Percentiles rank a stretch among this genome's conserved stretches.
Evolutionary conservation across 306 rosid species (phyloP).

Genomic region (Gynostemma pentaphyllum): DNA sequence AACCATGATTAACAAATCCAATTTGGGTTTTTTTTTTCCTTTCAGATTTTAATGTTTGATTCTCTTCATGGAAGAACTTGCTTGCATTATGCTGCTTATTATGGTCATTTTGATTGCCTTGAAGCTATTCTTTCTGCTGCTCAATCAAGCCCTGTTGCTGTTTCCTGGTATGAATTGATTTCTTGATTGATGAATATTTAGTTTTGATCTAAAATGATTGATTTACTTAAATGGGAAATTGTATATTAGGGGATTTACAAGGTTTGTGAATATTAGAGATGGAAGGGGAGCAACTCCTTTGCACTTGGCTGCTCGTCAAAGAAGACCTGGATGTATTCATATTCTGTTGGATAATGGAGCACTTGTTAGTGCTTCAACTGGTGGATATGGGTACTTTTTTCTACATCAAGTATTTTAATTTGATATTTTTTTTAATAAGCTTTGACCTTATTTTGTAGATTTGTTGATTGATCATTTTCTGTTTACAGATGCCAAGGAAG

Average conservation of each 20-base stretch:
- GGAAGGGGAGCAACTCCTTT: constrained; percentile 86
- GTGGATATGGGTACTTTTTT: constrained; percentile 70
- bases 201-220: neutral
- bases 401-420: neutral
- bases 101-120: constrained; percentile 80
- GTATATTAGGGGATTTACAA: constrained; percentile 64
- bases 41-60: constrained; percentile 88
- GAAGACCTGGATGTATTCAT: constrained; percentile 70
- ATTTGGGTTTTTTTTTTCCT: neutral
- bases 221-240: neutral
- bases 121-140: constrained; percentile 74
- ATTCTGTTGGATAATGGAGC: constrained; percentile 76
- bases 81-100: constrained; percentile 83
- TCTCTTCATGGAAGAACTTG: constrained; percentile 76
- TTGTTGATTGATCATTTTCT: constrained; percentile 19
- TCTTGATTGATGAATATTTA: neutral
- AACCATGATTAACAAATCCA: constrained; percentile 1
- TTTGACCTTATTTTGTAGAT: constrained; percentile 7
- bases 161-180: constrained; percentile 48
- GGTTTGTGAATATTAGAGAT: constrained; percentile 94
- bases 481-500: constrained; percentile 75
- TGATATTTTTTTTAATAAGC: neutral
- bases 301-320: constrained; percentile 87
- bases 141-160: constrained; percentile 77
- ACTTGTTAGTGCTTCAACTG: constrained; percentile 78